Conservation (phyloP, 1,284 basidiomycete species). For the Volvariella volvacea region DNA sequence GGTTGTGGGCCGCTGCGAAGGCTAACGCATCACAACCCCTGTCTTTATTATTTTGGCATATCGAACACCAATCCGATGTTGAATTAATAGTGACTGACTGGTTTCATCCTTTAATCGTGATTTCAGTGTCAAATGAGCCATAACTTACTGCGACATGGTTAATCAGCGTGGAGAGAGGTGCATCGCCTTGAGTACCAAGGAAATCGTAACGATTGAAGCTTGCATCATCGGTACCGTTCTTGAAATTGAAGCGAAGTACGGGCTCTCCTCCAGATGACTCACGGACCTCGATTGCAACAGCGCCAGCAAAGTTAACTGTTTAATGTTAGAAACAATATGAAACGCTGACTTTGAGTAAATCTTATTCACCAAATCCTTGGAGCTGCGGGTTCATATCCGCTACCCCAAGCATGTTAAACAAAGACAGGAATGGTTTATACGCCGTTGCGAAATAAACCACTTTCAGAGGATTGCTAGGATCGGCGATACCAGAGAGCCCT, state of each 20-base stretch:
- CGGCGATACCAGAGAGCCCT: slow-evolving; percentile 53
- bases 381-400: slow-evolving; percentile 46
- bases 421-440: slow-evolving; percentile 80
- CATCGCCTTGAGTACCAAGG: slow-evolving; percentile 50
- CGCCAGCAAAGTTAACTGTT: slow-evolving; percentile 70
- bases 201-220: slow-evolving; percentile 54
- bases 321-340: too few species aligned
- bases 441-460: slow-evolving; percentile 60
- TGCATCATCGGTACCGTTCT: slow-evolving; percentile 60
- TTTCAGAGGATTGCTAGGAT: slow-evolving; percentile 55
- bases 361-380: slow-evolving; percentile 54
- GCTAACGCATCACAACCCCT: slow-evolving; percentile 50
- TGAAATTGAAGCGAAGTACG: slow-evolving; percentile 69
- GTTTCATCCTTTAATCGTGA: background rate
- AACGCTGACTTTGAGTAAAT: too few species aligned
- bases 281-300: slow-evolving; percentile 65
- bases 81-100: slow-evolving; percentile 46
- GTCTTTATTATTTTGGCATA: slow-evolving; percentile 47
- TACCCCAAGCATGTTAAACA: slow-evolving; percentile 72
- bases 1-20: slow-evolving; percentile 20
- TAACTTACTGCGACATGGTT: slow-evolving; percentile 38
- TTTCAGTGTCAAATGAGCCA: background rate
- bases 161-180: slow-evolving; percentile 52
- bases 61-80: slow-evolving; percentile 51
- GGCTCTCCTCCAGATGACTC: slow-evolving; percentile 39